These are phyloP conservation scores for Pichia sp. DNA, from an alignment of 1,139 yeast genomes.

Conservation along the genomic window DNA sequence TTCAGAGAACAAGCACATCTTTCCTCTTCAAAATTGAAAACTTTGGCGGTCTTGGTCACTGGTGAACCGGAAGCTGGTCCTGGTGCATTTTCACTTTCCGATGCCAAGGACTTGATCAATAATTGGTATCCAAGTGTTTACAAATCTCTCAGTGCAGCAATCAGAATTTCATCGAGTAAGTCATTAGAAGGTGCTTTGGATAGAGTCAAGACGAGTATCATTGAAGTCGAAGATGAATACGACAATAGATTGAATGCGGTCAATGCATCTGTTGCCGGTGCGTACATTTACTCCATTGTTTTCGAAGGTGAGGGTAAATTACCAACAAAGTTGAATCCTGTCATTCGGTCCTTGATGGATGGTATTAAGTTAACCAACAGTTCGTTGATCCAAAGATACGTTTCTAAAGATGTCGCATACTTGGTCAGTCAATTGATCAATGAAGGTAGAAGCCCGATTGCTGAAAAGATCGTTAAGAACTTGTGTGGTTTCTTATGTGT, in stretches of 20 bases:
- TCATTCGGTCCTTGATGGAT: slow-evolving; percentile 91
- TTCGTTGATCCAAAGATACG: slow-evolving; percentile 60
- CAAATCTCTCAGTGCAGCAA: slow-evolving; percentile 64
- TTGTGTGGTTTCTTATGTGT: slow-evolving; percentile 93
- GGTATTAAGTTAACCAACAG: slow-evolving; percentile 79
- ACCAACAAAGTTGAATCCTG: slow-evolving; percentile 86
- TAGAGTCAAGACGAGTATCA: slow-evolving; percentile 63
- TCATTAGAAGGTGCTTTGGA: slow-evolving; percentile 79
- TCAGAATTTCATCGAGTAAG: slow-evolving; percentile 69
- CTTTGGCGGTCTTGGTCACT: slow-evolving; percentile 83
- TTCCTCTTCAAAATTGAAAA: slow-evolving; percentile 75
- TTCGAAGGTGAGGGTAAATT: slow-evolving; percentile 41
- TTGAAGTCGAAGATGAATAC: slow-evolving; percentile 61
- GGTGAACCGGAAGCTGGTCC: slow-evolving; percentile 97
- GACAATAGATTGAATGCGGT: slow-evolving; percentile 60
- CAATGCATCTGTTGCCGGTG: slow-evolving; percentile 73
- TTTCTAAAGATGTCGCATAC: slow-evolving; percentile 68
- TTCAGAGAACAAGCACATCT: slow-evolving; percentile 77
- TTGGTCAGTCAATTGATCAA: slow-evolving; percentile 58
- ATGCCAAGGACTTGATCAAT: slow-evolving; percentile 68
- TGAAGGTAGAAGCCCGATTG: slow-evolving; percentile 64
- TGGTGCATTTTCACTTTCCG: slow-evolving; percentile 79
- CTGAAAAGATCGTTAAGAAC: slow-evolving; percentile 87
- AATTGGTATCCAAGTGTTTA: slow-evolving; percentile 68
- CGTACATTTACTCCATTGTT: slow-evolving; percentile 49